phyloP scores from a whole-genome alignment of 2,329 filamentous ascomycete species.

The Phyllosticta capitalensis region DNA sequence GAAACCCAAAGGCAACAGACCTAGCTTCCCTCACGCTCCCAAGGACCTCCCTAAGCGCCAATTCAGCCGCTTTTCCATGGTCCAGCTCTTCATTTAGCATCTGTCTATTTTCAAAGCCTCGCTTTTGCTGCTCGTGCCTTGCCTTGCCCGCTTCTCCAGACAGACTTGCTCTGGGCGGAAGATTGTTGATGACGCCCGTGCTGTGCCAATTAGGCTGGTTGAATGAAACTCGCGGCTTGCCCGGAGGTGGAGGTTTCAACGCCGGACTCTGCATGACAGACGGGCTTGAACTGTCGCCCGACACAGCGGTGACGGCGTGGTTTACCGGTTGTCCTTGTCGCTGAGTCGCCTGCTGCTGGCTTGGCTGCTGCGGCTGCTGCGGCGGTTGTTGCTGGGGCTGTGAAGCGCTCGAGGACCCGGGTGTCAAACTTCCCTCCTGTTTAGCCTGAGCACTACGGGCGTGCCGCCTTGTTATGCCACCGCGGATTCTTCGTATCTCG shows the following conservation, averaged over 20 bases:
- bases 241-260: slow-evolving; percentile 22
- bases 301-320: slow-evolving; percentile 15
- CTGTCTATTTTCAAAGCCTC: slow-evolving; percentile 54
- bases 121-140: slow-evolving; percentile 36
- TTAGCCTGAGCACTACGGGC: slow-evolving; percentile 55
- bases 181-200: slow-evolving; percentile 69
- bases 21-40: slow-evolving; percentile 74
- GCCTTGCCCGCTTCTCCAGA: slow-evolving; percentile 15
- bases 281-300: slow-evolving; percentile 19
- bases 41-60: slow-evolving; percentile 75
- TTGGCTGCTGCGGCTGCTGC: slow-evolving; percentile 13
- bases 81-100: slow-evolving; percentile 62
- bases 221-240: slow-evolving; percentile 39
- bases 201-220: slow-evolving; percentile 63
- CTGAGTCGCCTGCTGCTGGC: background rate
- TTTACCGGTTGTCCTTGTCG: slow-evolving; percentile 15
- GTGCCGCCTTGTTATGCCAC: slow-evolving; percentile 78
- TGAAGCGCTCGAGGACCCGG: slow-evolving; percentile 37
- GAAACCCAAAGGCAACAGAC: slow-evolving; percentile 37
- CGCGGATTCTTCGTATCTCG: slow-evolving; percentile 73
- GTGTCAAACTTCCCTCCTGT: slow-evolving; percentile 49
- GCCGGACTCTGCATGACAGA: slow-evolving; percentile 18
- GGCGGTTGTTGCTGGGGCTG: slow-evolving; percentile 18
- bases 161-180: slow-evolving; percentile 37
- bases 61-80: slow-evolving; percentile 70